Conservation (phyloP, 108 stramenopile genomes). For the Skeletonema potamos region DNA sequence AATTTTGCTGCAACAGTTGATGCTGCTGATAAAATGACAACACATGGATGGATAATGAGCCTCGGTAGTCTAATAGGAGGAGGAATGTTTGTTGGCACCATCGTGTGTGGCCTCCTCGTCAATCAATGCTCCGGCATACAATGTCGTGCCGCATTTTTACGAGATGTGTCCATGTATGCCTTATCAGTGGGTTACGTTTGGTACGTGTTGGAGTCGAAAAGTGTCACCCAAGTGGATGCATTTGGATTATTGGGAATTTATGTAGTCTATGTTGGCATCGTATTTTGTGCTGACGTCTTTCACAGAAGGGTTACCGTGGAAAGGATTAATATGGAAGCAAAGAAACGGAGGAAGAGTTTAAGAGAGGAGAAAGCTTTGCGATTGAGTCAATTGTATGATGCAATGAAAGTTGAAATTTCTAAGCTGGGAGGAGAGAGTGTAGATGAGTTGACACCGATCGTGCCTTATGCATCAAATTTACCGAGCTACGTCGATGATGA, state of each 20-base stretch:
- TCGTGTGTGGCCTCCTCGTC: conserved; percentile 47
- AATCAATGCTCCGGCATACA: conserved; percentile 38
- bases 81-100: conserved; percentile 65
- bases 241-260: conserved; percentile 39
- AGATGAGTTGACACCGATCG: not conserved
- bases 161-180: conserved; percentile 47
- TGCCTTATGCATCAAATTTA: conserved; percentile 34
- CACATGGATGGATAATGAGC: conserved; percentile 45
- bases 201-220: conserved; percentile 19
- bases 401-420: not conserved
- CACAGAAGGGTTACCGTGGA: conserved; percentile 45
- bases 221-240: conserved; percentile 16
- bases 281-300: conserved; percentile 48
- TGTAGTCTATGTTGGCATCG: conserved; percentile 31
- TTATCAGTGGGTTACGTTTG: conserved; percentile 32
- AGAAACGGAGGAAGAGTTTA: conserved; percentile 27
- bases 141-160: conserved; percentile 47
- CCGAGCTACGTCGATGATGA: not conserved
- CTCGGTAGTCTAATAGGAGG: conserved; percentile 75
- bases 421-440: conserved; percentile 1
- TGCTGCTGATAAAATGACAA: not conserved
- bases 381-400: conserved; percentile 9
- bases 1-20: not conserved
- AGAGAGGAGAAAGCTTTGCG: conserved; percentile 4
- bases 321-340: conserved; percentile 14